A percentile compares a stretch with the other conserved stretches of the same genome.
Conservation (phyloP, 345 rosid species). For the Brassica rapa region DNA sequence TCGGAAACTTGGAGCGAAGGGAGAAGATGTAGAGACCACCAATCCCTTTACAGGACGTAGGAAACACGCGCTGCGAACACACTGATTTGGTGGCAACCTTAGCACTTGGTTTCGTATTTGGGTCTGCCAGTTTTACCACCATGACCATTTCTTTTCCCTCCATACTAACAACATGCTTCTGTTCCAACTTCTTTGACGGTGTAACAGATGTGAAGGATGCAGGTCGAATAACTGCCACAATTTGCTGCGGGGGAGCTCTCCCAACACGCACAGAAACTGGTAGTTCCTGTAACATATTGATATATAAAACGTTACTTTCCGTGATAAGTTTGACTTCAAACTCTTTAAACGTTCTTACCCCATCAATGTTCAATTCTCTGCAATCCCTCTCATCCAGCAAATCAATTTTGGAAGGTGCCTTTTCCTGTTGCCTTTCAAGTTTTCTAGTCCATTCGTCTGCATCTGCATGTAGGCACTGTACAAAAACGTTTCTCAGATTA, state of each 20-base stretch:
- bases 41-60: slow-evolving; percentile 50
- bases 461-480: slow-evolving; percentile 49
- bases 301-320: background rate
- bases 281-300: slow-evolving; percentile 50
- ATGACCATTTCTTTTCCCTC: slow-evolving; percentile 49
- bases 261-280: slow-evolving; percentile 56
- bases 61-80: slow-evolving; percentile 35
- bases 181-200: slow-evolving; percentile 50
- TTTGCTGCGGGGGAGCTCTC: slow-evolving; percentile 47
- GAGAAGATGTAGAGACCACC: slow-evolving; percentile 65
- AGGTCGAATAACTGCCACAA: slow-evolving; percentile 75
- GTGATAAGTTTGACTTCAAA: background rate
- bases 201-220: slow-evolving; percentile 43
- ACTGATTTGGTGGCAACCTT: slow-evolving; percentile 29
- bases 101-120: slow-evolving; percentile 7
- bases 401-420: slow-evolving; percentile 61
- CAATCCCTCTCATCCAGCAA: slow-evolving; percentile 54
- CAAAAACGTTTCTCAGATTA: slow-evolving; percentile 8
- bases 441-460: slow-evolving; percentile 52
- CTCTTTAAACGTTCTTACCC: slow-evolving; percentile 48
- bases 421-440: slow-evolving; percentile 48
- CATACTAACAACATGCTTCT: slow-evolving; percentile 54
- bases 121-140: slow-evolving; percentile 43
- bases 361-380: slow-evolving; percentile 50
- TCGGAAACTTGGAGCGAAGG: slow-evolving; percentile 38